A percentile compares a stretch with the other conserved stretches of the same genome.
Evolutionary conservation across 208 protist species (phyloP).

Genomic region (Acanthamoeba triangularis): DNA sequence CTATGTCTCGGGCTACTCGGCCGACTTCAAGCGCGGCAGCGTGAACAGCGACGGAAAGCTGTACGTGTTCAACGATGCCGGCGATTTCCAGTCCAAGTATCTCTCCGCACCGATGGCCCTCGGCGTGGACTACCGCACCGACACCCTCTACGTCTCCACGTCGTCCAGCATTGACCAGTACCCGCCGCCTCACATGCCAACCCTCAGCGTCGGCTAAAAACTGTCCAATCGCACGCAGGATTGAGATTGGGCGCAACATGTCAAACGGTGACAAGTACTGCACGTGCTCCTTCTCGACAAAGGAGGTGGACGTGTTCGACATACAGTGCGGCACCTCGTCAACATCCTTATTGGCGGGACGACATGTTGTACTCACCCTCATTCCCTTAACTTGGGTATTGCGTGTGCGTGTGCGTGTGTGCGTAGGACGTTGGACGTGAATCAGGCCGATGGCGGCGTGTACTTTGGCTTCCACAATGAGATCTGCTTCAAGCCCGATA

Average conservation of each 20-base stretch:
- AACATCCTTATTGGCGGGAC: background rate
- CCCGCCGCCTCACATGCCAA: background rate
- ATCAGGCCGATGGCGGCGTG: background rate
- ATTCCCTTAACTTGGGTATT: no score
- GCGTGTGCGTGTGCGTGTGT: no score
- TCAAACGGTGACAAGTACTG: constrained; percentile 24
- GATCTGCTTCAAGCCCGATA: background rate
- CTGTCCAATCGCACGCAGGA: background rate
- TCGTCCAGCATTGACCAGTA: background rate
- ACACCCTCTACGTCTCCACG: background rate
- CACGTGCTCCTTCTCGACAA: constrained; percentile 16
- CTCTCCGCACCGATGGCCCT: background rate
- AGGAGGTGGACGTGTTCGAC: background rate
- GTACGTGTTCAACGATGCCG: background rate
- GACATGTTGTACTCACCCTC: no score
- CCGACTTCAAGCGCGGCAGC: background rate
- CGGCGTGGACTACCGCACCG: constrained; percentile 16
- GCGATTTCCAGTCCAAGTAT: background rate
- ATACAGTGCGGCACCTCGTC: background rate
- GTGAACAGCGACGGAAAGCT: background rate
- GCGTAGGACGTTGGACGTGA: background rate
- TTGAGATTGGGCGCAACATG: background rate
- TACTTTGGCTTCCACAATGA: constrained; percentile 34
- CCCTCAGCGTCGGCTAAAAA: background rate
- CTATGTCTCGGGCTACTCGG: background rate